Evolutionary conservation across 352 stramenopile species (phyloP).

Genomic region (Pythium oligandrum): DNA sequence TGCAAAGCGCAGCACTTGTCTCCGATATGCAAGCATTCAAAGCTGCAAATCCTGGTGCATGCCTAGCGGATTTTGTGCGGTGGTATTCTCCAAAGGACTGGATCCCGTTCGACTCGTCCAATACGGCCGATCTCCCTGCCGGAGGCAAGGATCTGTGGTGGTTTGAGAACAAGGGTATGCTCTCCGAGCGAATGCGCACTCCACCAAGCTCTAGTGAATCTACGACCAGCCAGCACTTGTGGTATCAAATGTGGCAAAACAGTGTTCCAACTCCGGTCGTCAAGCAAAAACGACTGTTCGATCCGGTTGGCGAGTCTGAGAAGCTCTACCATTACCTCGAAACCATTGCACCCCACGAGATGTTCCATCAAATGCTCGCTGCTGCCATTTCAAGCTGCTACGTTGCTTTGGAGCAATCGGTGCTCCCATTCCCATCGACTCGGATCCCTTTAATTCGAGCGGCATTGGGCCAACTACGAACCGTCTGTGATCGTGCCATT

Average conservation of each 20-base stretch:
- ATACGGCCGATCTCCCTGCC: conserved; percentile 15
- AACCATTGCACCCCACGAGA: conserved; percentile 66
- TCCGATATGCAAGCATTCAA: conserved; percentile 88
- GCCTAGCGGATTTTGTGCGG: conserved; percentile 74
- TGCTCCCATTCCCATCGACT: conserved; percentile 24
- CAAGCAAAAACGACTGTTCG: conserved; percentile 71
- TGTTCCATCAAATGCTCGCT: conserved; percentile 78
- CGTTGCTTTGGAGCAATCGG: conserved; percentile 41
- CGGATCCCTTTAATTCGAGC: conserved; percentile 12
- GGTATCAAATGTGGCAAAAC: conserved; percentile 74
- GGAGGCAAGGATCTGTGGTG: conserved; percentile 56
- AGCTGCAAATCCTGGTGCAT: conserved; percentile 61
- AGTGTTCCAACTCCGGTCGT: conserved; percentile 37
- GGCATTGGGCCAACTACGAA: not conserved
- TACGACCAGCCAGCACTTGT: conserved; percentile 32
- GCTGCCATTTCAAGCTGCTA: conserved; percentile 52
- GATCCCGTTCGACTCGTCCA: conserved; percentile 37
- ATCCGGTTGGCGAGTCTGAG: conserved; percentile 67
- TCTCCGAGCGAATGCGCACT: conserved; percentile 71
- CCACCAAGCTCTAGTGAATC: conserved; percentile 1
- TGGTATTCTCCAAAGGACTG: conserved; percentile 85
- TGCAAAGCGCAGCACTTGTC: conserved; percentile 65
- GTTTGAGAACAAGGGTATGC: conserved; percentile 62
- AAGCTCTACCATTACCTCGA: conserved; percentile 83
- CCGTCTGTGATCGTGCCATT: conserved; percentile 49